These are phyloP conservation scores for Pilaira anomala DNA, from an alignment of 192 early-diverging fungal genomes.

Conservation along the genomic window DNA sequence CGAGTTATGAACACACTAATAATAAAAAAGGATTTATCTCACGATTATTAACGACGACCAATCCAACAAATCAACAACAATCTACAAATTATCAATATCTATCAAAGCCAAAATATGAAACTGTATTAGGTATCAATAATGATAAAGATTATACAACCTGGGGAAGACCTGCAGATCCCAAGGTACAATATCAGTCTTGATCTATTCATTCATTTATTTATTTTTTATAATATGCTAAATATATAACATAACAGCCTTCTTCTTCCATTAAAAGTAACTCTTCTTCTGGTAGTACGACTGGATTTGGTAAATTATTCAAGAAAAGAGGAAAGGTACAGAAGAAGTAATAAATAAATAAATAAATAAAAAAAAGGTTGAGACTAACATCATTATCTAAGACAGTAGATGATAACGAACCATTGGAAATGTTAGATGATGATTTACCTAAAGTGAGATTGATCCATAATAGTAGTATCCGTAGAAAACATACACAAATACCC, in stretches of 20 bases:
- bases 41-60: conserved; percentile 3
- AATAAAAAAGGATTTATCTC: conserved; percentile 11
- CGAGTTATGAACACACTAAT: not conserved
- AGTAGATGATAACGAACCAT: not conserved
- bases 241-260: too few species aligned
- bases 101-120: conserved; percentile 4
- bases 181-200: too few species aligned
- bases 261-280: too few species aligned
- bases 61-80: not conserved
- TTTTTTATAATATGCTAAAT: too few species aligned
- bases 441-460: conserved; percentile 11
- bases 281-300: not conserved
- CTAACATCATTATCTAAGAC: not conserved
- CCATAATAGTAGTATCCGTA: not conserved
- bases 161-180: not conserved
- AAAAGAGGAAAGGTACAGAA: conserved; percentile 19
- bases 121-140: conserved; percentile 13
- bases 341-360: too few species aligned
- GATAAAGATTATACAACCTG: conserved; percentile 10
- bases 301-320: conserved; percentile 23
- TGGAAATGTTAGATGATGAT: conserved; percentile 11
- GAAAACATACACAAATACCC: conserved; percentile 12
- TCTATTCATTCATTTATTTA: too few species aligned
- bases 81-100: too few species aligned
- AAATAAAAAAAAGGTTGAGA: not conserved